These are phyloP conservation scores for Phaeosphaeriaceae sp. DNA, from an alignment of 2,329 filamentous ascomycete species.

Conservation along the genomic window DNA sequence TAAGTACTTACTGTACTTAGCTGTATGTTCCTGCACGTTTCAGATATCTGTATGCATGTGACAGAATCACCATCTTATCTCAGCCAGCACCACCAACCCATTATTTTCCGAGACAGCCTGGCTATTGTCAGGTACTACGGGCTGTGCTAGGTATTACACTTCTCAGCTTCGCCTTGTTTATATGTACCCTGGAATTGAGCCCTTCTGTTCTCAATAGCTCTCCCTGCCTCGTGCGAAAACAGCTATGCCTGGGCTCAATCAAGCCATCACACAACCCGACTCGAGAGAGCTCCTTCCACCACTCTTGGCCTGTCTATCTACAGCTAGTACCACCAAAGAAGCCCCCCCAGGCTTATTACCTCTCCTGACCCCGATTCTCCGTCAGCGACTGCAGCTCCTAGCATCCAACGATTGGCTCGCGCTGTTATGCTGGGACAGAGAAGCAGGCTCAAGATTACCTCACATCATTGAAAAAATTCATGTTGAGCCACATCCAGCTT, in stretches of 20 bases:
- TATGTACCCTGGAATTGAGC: not conserved
- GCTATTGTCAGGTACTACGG: constrained; percentile 3
- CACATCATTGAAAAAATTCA: constrained; percentile 66
- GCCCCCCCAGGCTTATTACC: constrained; percentile 67
- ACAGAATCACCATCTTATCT: constrained; percentile 27
- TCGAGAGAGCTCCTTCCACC: constrained; percentile 65
- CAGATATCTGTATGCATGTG: constrained; percentile 3
- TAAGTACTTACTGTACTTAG: not conserved
- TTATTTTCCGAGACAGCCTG: not conserved
- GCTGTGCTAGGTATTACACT: not conserved
- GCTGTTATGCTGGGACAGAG: constrained; percentile 71
- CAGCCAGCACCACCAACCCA: constrained; percentile 8
- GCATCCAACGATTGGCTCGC: constrained; percentile 73
- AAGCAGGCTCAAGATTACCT: constrained; percentile 64
- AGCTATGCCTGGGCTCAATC: constrained; percentile 54
- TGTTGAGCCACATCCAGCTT: constrained; percentile 80
- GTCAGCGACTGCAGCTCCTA: constrained; percentile 68
- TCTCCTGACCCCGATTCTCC: constrained; percentile 67
- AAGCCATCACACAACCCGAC: constrained; percentile 62
- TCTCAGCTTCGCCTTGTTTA: not conserved
- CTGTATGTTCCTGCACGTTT: not conserved
- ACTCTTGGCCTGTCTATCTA: constrained; percentile 67
- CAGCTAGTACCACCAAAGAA: constrained; percentile 63
- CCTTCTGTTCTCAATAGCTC: not conserved
- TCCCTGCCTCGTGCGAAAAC: constrained; percentile 5